Base-by-base conservation (phyloP, 768 basidiomycete species). In the Hysterangium stoloniferum region DNA sequence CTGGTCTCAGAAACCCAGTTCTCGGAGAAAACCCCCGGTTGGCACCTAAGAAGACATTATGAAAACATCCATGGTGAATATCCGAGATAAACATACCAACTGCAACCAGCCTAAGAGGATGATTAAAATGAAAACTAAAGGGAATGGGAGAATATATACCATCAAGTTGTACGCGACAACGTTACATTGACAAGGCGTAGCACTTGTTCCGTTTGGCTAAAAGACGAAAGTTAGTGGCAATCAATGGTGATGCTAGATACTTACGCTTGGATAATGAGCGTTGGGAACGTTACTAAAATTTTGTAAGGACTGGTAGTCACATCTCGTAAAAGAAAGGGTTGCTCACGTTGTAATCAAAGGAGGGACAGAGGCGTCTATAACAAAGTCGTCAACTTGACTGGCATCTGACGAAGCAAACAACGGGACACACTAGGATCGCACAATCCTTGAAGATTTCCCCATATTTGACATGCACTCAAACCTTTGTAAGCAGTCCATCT, bases 401-500 rank as follows among this genome's bases (percentile, higher is more conserved):
- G 22, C 12, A 41, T 12, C 8, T 12, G 22, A 22, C 8, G 8
- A 11, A 11, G 9, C 12, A 11, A 22, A 41, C 20, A 20, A 9
- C 8, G 38, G 22, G 19, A 12, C 43, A 31, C 3, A 45, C 43
- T 28, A 11, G 43, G 20, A 15, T 45, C 25, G 12, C 43, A 45
- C 17, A 24, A 22, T 9, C 24, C 43, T 19, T 45, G 43, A 15
- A 45, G 25, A 31, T 45, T 45, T 45, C 24, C 43, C 43, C 43
- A 45, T 8, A 45, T 12, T 28, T 45, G 43, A 28, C 43, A 45
- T 13, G 20, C 24, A 19, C 43, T 45, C 22, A 27, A n/a, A 24
- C 43, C 43, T 27, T 45, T 45, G 43, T 27, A 45, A 45, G 31
- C 25, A 12, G 43, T 45, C 43, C 43, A 45, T 24, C 43, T 45